A percentile compares a stretch with the other conserved stretches of the same genome.
Evolutionary conservation across 140 eudicot species (phyloP).

Genomic region (Eryngium alpinum): DNA sequence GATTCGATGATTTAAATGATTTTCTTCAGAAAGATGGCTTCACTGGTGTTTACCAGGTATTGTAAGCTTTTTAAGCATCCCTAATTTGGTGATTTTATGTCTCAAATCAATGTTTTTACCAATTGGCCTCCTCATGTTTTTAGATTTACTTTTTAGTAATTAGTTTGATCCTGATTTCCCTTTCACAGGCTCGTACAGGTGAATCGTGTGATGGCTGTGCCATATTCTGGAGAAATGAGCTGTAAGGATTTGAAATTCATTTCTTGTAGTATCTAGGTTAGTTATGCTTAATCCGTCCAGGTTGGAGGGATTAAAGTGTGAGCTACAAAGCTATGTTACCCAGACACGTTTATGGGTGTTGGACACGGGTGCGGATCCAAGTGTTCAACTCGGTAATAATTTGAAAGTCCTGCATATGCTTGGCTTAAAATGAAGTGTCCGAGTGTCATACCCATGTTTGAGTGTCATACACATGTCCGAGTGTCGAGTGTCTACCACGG

Average conservation of each 20-base stretch:
- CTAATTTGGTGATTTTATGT: not conserved
- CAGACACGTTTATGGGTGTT: too few species aligned
- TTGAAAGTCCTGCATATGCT: too few species aligned
- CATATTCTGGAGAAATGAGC: constrained; percentile 65
- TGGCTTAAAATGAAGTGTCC: too few species aligned
- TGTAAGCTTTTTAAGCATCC: constrained; percentile 3
- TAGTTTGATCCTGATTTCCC: not conserved
- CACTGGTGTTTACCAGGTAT: constrained; percentile 71
- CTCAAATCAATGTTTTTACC: not conserved
- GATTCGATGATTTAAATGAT: constrained; percentile 54
- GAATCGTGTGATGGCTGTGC: constrained; percentile 88
- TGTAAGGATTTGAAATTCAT: constrained; percentile 36
- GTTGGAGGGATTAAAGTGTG: too few species aligned
- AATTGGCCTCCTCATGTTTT: not conserved
- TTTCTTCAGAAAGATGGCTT: constrained; percentile 57
- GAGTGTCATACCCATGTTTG: too few species aligned
- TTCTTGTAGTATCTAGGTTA: not conserved
- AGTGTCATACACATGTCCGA: too few species aligned
- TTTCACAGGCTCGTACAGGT: constrained; percentile 70
- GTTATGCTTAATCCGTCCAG: not conserved
- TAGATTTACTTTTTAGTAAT: not conserved
- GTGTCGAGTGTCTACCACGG: too few species aligned
- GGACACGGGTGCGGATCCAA: too few species aligned
- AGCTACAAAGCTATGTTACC: too few species aligned
- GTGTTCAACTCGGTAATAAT: too few species aligned